Evolutionary conservation across 176 grass and related monocot genomes (phyloP), one percentile per base, ranked within the genome.

Genomic region (Elymus sibiricus): DNA sequence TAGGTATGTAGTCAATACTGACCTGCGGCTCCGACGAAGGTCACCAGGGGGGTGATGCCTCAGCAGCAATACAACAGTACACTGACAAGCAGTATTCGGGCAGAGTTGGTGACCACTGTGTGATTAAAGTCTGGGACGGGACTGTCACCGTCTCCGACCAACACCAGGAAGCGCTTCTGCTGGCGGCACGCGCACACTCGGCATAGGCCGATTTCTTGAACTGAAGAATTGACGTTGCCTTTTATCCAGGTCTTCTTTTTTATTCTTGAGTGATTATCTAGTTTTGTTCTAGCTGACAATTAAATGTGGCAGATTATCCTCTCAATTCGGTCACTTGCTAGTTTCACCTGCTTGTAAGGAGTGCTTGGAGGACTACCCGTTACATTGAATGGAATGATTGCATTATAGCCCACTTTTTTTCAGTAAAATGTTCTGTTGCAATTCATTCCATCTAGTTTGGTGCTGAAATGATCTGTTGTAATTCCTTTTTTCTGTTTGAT

Each of bases 1-100:
- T 47, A 49, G 81, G 90, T 97, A 4, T 88, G 76, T 7, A 94
- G 64, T 74, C 86, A 89, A 7, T 83, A 85, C 12, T 94, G 87
- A 80, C 89, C 44, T 15, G 92, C 79, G 14, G 21, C 67, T 70
- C 67, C 43, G 13, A 47, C 35, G 4, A 24, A 2, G 19, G 67
- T 70, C 21, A 22, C 21, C 67, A 40, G 22, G 67, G 35, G 10
- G 35, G 24, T 37, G 67, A 70, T 70, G 35, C 67, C 19, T 90
- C 55, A 89, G 42, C 74, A 97, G 58, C 66, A 97, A 64, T 6
- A 94, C 44, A 9, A 84, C 2, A 70, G 67, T 39, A 39, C 39
- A 6, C 34, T 39, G 67, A 70, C 4, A 39, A 39, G 8, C 9
- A 70, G 35, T 24, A 22, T 70, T 38, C 67, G 12, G 35, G 21